Conservation (phyloP, 305 asterid genomes). For the Solanum hybrid region DNA sequence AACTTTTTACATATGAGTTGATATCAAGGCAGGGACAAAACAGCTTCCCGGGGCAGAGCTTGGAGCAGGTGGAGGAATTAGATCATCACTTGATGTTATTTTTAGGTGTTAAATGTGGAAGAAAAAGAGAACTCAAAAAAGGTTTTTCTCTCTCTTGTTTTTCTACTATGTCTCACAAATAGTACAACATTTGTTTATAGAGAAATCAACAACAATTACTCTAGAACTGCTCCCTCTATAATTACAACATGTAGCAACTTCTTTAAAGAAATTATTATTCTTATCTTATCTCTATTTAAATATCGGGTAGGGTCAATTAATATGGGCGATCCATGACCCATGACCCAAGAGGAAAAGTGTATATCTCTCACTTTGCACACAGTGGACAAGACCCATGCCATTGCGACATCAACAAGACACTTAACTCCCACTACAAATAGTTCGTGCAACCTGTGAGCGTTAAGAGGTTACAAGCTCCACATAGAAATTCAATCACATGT, state of each 20-base stretch:
- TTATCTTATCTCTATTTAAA: not conserved
- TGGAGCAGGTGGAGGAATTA: conserved; percentile 12
- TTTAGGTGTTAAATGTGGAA: not conserved
- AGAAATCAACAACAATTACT: not conserved
- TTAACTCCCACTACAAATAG: not conserved
- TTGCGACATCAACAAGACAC: not conserved
- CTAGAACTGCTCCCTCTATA: not conserved
- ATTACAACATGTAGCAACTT: not conserved
- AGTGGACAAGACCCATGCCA: not conserved
- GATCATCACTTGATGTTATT: not conserved
- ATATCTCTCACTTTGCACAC: not conserved
- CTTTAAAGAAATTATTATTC: no score
- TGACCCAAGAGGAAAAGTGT: not conserved
- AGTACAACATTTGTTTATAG: not conserved
- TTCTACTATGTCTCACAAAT: not conserved
- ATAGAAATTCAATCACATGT: not conserved
- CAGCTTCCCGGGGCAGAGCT: not conserved
- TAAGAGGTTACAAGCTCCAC: not conserved
- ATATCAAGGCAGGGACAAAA: not conserved
- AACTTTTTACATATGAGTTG: no score
- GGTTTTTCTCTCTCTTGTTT: not conserved
- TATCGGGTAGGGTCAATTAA: not conserved
- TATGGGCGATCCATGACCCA: not conserved
- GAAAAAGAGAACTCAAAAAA: not conserved
- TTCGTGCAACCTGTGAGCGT: not conserved